Evolutionary conservation across 2,329 filamentous ascomycete species (phyloP).

Genomic region (Ophiosphaerella narmari): DNA sequence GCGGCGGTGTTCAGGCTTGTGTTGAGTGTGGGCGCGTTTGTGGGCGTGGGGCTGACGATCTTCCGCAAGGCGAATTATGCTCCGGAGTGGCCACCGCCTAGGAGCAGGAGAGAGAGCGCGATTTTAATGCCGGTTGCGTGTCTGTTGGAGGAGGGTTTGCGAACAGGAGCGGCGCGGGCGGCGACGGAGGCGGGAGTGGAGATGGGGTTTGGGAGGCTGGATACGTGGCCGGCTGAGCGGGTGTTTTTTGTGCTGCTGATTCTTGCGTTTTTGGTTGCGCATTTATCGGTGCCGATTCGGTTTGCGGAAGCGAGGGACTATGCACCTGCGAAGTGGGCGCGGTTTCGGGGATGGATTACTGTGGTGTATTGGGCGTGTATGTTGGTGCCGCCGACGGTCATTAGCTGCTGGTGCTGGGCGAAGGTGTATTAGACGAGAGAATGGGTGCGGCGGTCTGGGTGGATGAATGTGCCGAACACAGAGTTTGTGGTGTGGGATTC

Average conservation of each 20-base stretch:
- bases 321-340: not conserved
- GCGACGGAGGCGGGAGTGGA: not conserved
- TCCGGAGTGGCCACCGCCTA: conserved; percentile 4
- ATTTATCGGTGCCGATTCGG: not conserved
- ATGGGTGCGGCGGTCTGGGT: conserved; percentile 4
- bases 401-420: conserved; percentile 2
- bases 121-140: conserved; percentile 5
- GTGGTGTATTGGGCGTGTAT: conserved; percentile 3
- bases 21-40: not conserved
- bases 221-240: conserved; percentile 1
- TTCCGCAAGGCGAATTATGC: conserved; percentile 5
- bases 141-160: not conserved
- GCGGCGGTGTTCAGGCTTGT: not conserved
- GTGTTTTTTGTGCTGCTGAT: not conserved
- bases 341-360: conserved; percentile 1
- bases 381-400: conserved; percentile 3
- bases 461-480: conserved; percentile 1
- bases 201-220: no score
- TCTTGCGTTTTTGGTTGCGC: conserved; percentile 1
- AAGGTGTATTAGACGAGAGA: conserved; percentile 2
- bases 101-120: not conserved
- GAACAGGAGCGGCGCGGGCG: not conserved
- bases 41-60: conserved; percentile 3
- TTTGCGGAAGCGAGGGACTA: not conserved
- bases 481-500: conserved; percentile 3